A percentile compares a stretch with the other conserved stretches of the same genome.
These are phyloP conservation scores for Picochlorum sp. DNA, from an alignment of 139 green algal genomes.

Conservation along the genomic window DNA sequence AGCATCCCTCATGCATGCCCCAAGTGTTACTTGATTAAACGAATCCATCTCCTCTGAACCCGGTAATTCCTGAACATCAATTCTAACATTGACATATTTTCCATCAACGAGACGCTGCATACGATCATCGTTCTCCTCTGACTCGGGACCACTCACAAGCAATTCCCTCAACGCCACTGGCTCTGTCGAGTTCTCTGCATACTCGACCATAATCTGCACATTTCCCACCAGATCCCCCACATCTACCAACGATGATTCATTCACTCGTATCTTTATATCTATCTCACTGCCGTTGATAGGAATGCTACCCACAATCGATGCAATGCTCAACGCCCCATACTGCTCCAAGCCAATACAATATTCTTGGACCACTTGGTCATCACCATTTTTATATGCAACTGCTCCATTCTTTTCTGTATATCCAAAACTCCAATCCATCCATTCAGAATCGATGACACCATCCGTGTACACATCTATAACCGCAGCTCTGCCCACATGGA, in stretches of 20 bases:
- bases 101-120: no score
- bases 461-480: neutral
- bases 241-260: neutral
- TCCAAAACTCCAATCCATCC: conserved; percentile 2
- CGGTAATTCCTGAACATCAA: no score
- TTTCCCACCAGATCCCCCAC: no score
- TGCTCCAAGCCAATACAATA: neutral
- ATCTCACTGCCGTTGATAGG: neutral
- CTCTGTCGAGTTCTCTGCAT: no score
- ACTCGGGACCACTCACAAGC: no score
- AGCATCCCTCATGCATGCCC: neutral
- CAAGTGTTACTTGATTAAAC: conserved; percentile 3
- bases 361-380: neutral
- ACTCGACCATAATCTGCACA: no score
- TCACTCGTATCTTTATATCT: neutral
- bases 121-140: no score
- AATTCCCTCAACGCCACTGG: no score
- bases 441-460: neutral
- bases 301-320: neutral
- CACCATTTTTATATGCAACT: neutral
- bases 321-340: conserved; percentile 3
- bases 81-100: no score
- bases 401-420: neutral
- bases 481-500: no score
- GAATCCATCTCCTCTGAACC: neutral